phyloP scores from a whole-genome alignment of 768 basidiomycete species.

The Boletus rex-veris region DNA sequence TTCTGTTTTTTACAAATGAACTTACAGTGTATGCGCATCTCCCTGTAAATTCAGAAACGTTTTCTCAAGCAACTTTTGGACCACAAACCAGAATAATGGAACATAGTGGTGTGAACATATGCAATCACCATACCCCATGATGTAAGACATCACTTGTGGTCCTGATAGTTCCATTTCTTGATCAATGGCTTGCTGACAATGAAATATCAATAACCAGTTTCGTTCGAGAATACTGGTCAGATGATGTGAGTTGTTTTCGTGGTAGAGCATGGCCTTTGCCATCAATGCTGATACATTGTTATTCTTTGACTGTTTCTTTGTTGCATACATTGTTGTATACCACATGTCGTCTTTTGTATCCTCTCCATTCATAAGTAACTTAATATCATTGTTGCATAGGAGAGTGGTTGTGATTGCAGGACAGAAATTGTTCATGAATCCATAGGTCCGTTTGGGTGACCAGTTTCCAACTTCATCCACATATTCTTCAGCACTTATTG shows the following conservation, averaged over 20 bases:
- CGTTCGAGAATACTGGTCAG: neutral
- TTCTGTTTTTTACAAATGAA: fast-evolving
- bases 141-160: neutral
- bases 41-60: too few relatives aligned
- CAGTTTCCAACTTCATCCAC: too few relatives aligned
- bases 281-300: neutral
- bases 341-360: too few relatives aligned
- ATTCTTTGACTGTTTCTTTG: neutral
- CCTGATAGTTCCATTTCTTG: neutral
- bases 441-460: too few relatives aligned
- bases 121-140: neutral
- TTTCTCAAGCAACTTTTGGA: too few relatives aligned
- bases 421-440: too few relatives aligned
- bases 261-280: neutral
- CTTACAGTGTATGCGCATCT: too few relatives aligned
- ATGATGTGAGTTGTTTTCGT: neutral
- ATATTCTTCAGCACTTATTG: too few relatives aligned
- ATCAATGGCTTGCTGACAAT: neutral
- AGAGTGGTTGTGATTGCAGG: too few relatives aligned
- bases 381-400: too few relatives aligned
- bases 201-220: neutral
- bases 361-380: too few relatives aligned
- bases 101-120: neutral
- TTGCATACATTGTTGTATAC: neutral
- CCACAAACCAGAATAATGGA: too few relatives aligned